Conservation (phyloP, 2,329 filamentous ascomycete genomes). For the Pezicula rhizophila region DNA sequence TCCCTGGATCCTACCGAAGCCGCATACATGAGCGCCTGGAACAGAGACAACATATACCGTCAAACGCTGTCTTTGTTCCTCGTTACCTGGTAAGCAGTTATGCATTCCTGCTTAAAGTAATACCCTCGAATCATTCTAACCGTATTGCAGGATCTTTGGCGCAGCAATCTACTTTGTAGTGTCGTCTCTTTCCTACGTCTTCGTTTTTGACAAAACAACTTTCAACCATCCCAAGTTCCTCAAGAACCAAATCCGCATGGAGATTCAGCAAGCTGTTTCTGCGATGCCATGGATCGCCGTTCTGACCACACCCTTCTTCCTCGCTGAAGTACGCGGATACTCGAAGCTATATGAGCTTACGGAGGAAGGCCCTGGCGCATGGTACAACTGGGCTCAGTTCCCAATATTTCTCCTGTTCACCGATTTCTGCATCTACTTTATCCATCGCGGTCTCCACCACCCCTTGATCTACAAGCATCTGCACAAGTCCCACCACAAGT, state of each 20-base stretch:
- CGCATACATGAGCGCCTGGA: constrained; percentile 73
- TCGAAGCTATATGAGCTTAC: constrained; percentile 82
- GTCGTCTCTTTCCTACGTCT: constrained; percentile 74
- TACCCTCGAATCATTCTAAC: constrained; percentile 6
- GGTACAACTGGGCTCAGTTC: constrained; percentile 79
- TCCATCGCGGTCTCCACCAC: constrained; percentile 80
- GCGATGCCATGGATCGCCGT: constrained; percentile 79
- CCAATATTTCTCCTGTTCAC: constrained; percentile 84
- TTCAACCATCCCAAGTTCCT: constrained; percentile 90
- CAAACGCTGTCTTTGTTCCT: constrained; percentile 72
- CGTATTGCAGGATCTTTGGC: constrained; percentile 67
- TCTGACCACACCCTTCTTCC: constrained; percentile 75
- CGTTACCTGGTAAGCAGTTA: constrained; percentile 69
- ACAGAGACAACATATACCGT: constrained; percentile 70
- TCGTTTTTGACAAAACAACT: constrained; percentile 88
- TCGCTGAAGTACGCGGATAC: constrained; percentile 77
- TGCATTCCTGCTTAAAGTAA: neutral
- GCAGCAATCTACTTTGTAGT: constrained; percentile 78
- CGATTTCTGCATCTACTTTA: constrained; percentile 87
- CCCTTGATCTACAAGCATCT: constrained; percentile 76
- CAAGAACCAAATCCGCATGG: constrained; percentile 82
- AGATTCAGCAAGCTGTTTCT: constrained; percentile 73
- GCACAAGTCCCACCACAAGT: constrained; percentile 98
- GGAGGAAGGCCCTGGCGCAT: constrained; percentile 65
- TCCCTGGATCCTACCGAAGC: constrained; percentile 64